These are phyloP conservation scores for Gossypium gossypioides DNA, from an alignment of 441 rosid species.

Conservation along the genomic window DNA sequence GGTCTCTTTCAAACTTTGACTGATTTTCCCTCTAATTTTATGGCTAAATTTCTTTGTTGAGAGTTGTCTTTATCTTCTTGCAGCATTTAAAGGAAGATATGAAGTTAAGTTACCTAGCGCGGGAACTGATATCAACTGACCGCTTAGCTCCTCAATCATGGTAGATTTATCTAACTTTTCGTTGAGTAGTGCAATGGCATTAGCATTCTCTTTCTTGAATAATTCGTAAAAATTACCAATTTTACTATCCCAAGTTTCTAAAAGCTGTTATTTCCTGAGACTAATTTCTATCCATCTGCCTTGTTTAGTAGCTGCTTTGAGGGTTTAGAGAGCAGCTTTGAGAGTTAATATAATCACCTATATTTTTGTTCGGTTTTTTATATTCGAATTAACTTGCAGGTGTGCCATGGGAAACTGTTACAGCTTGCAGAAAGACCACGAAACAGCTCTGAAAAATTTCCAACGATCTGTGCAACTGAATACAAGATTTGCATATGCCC, in stretches of 20 bases:
- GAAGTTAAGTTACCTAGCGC: conserved; percentile 91
- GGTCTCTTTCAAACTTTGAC: neutral
- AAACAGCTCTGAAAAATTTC: conserved; percentile 84
- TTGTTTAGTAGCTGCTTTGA: neutral
- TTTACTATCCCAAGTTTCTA: neutral
- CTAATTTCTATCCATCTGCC: neutral
- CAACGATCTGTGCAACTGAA: conserved; percentile 78
- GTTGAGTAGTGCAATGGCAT: neutral
- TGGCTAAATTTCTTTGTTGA: too few species aligned
- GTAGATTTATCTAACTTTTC: conserved; percentile 26
- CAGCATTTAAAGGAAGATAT: conserved; percentile 98
- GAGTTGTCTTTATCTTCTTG: conserved; percentile 14
- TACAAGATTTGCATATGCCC: conserved; percentile 87
- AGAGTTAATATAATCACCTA: neutral
- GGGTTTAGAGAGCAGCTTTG: neutral
- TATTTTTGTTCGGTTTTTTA: neutral
- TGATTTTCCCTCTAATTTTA: neutral
- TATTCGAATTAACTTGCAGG: conserved; percentile 40
- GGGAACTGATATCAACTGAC: conserved; percentile 76
- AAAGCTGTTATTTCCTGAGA: neutral
- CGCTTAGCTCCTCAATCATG: conserved; percentile 96
- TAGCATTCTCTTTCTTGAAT: neutral
- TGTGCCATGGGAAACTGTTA: conserved; percentile 96
- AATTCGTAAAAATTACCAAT: neutral
- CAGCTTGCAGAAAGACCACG: conserved; percentile 97